A percentile compares a stretch with the other conserved stretches of the same genome.
These are phyloP conservation scores for Cornus florida DNA, from an alignment of 148 eudicot species.

Conservation along the genomic window DNA sequence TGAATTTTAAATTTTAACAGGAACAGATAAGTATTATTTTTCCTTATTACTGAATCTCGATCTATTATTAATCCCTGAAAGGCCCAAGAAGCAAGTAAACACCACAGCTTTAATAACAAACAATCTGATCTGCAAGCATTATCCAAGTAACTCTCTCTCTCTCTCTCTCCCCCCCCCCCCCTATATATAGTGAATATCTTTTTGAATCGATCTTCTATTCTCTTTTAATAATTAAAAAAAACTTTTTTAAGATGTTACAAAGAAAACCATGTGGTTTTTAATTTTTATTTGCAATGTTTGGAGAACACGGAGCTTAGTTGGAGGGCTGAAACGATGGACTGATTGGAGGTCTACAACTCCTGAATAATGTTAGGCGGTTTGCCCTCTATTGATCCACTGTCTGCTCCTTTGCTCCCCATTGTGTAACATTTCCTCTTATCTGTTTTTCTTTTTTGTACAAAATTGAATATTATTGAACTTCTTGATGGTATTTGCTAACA, in stretches of 20 bases:
- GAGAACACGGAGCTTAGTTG: slow-evolving; percentile 57
- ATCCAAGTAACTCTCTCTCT: slow-evolving; percentile 45
- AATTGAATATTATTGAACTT: too few relatives aligned
- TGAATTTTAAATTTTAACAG: too few relatives aligned
- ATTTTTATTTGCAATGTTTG: not conserved
- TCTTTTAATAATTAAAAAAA: not conserved
- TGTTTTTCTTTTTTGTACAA: too few relatives aligned
- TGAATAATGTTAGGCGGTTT: slow-evolving; percentile 70
- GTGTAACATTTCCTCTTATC: too few relatives aligned
- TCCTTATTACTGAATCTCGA: too few relatives aligned
- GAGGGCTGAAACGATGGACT: slow-evolving; percentile 84
- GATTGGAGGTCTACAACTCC: slow-evolving; percentile 80
- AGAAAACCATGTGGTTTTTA: not conserved
- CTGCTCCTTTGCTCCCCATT: too few relatives aligned
- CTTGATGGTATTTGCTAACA: too few relatives aligned
- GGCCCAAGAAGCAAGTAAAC: too few relatives aligned
- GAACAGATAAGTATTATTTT: too few relatives aligned
- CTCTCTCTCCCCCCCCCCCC: too few relatives aligned
- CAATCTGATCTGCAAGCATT: slow-evolving; percentile 38
- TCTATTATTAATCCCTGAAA: too few relatives aligned
- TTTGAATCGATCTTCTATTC: not conserved
- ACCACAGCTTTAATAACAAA: too few relatives aligned
- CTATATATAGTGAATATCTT: not conserved
- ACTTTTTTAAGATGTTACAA: not conserved
- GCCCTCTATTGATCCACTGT: slow-evolving; percentile 27